Evolutionary conservation across 495 filamentous ascomycete species (phyloP).

Genomic region (Xylaria venustula): DNA sequence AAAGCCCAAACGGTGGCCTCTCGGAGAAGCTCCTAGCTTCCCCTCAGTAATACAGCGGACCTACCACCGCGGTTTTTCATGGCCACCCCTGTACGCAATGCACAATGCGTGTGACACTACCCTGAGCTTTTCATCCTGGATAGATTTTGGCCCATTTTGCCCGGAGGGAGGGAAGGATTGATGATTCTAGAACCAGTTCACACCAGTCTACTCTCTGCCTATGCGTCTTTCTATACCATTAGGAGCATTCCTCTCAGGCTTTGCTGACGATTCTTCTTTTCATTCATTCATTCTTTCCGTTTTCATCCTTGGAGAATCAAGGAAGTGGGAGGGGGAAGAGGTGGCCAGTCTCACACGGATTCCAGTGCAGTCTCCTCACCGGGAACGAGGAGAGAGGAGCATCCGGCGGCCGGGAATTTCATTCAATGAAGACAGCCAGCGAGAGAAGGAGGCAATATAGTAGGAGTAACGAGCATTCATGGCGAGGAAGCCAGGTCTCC

Average conservation of each 20-base stretch:
- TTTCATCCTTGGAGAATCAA: not conserved
- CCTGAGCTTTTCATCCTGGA: not conserved
- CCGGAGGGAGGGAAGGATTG: not conserved
- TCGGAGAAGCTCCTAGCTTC: not conserved
- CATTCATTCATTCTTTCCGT: not conserved
- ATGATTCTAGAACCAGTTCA: conserved; percentile 5
- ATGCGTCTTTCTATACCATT: not conserved
- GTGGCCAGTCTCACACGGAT: not conserved
- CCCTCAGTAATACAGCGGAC: conserved; percentile 3
- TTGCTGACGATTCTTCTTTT: conserved; percentile 3
- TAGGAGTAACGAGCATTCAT: conserved; percentile 4
- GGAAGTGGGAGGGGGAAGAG: not conserved
- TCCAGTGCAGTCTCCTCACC: not conserved
- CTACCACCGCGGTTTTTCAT: not conserved
- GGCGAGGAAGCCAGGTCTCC: not conserved
- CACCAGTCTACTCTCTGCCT: not conserved
- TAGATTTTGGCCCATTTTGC: conserved; percentile 10
- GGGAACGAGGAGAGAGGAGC: not conserved
- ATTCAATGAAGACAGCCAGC: not conserved
- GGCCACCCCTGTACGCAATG: not conserved
- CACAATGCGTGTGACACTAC: not conserved
- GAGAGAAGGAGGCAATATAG: not conserved
- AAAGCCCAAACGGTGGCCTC: not conserved
- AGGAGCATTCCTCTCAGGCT: not conserved
- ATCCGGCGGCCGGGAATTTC: not conserved